Percentiles rank a stretch among this genome's conserved stretches.
Evolutionary conservation across 352 stramenopile species (phyloP).

Genomic region (Pythium diclinum): DNA sequence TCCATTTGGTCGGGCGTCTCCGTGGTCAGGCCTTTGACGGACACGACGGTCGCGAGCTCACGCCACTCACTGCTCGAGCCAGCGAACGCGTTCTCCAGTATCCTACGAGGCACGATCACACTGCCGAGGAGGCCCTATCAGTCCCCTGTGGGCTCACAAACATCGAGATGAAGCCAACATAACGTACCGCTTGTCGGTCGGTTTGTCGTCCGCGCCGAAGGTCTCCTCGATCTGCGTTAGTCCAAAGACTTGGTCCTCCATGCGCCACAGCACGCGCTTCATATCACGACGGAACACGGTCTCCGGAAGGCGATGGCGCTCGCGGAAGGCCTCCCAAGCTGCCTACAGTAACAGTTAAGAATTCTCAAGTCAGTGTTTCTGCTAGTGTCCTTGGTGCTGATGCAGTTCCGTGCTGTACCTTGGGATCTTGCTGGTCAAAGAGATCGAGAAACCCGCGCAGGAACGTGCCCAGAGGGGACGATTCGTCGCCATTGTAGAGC

Average conservation of each 20-base stretch:
- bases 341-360: constrained; percentile 25
- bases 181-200: constrained; percentile 10
- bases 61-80: constrained; percentile 22
- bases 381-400: background rate
- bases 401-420: constrained; percentile 29
- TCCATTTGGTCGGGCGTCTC: constrained; percentile 19
- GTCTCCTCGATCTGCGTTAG: constrained; percentile 51
- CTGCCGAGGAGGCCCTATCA: constrained; percentile 10
- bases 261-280: constrained; percentile 47
- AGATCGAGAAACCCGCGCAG: constrained; percentile 44
- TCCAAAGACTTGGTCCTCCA: constrained; percentile 52
- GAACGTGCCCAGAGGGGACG: constrained; percentile 41
- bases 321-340: constrained; percentile 51
- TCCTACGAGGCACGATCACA: constrained; percentile 23
- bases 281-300: constrained; percentile 65
- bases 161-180: background rate
- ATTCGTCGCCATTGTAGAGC: constrained; percentile 31
- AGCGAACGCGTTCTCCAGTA: constrained; percentile 20
- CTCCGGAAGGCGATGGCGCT: constrained; percentile 37
- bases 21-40: constrained; percentile 10
- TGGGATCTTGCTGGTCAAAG: constrained; percentile 61
- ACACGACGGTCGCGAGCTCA: constrained; percentile 15
- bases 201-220: constrained; percentile 24
- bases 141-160: background rate
- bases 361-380: background rate